Evolutionary conservation across 371 early-diverging fungal species (phyloP), one percentile per base, ranked within the genome.

Genomic region (Basidiobolus meristosporus): DNA sequence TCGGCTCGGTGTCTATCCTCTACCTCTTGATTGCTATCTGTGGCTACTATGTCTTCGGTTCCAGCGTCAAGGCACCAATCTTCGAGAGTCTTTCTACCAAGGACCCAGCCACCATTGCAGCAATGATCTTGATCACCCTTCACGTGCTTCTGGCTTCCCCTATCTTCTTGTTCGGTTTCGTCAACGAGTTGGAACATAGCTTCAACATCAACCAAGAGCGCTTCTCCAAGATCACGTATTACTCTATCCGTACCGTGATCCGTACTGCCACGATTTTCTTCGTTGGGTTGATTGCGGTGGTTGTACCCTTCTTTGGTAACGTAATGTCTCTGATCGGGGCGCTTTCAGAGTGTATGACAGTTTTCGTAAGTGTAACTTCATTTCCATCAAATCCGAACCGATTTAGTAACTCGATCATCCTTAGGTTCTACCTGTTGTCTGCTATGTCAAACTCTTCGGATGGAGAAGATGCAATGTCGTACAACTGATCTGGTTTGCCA

Each of bases 31-130:
- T 79, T 36, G 82, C 82, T 31, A 60, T 63, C 20, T 62, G 79
- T n/a, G 87, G 85, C 18, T 91, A 91, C 41, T 68, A 68, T 28
- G 69, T 82, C 28, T 91, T 82, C 50, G 91, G 90, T 33, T 52
- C 59, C 30, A 22, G 23, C 9, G 76, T 77, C 18, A 37, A 50
- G 31, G 74, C 73, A 3, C 89, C 89, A 17, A 72, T 89, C 34
- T 72, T 82, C 47, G 51, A 68, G 47, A 77, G 66, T 43, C 58
- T 90, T 21, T n/a, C n/a, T n/a, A 78, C 81, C 7, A 45, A 52
- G 3, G 82, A 77, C 16, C 59, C 65, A 19, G 57, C 70, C 18
- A 59, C 72, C 7, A 70, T 60, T 6, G 52, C 70, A 23, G 73
- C 84, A 15, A 70, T 77, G 36, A 65, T 70, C 19, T 59, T 85